Percentiles rank a stretch among this genome's conserved stretches.
phyloP scores from a whole-genome alignment of 305 asterid species.

The Rubia peregrina region DNA sequence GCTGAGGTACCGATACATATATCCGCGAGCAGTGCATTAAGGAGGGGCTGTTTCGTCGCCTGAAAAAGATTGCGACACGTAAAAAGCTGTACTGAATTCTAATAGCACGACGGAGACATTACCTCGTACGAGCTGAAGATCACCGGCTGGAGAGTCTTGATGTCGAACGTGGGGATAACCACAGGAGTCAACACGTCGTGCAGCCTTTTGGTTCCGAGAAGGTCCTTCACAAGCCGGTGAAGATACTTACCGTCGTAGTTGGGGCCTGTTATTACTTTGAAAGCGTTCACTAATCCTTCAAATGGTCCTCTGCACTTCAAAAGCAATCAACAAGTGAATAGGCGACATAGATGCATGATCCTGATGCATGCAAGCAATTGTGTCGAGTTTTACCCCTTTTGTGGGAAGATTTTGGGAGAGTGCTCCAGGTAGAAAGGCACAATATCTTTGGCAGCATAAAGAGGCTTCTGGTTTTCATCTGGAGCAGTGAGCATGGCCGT shows the following conservation, averaged over 20 bases:
- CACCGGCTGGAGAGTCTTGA: constrained; percentile 49
- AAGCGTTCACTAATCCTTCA: constrained; percentile 18
- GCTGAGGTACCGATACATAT: constrained; percentile 50
- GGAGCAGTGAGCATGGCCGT: constrained; percentile 55
- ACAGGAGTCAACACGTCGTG: constrained; percentile 45
- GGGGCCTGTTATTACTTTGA: constrained; percentile 40
- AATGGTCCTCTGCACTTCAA: constrained; percentile 36
- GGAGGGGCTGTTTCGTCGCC: constrained; percentile 26
- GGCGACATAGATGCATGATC: no score
- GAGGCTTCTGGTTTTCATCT: constrained; percentile 36
- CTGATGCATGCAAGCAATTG: neutral
- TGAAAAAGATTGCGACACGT: neutral
- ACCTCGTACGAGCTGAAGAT: constrained; percentile 50
- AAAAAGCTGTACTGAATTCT: no score
- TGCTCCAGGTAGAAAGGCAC: constrained; percentile 42
- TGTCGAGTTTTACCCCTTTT: constrained; percentile 27
- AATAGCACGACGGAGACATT: neutral
- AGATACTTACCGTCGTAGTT: constrained; percentile 52
- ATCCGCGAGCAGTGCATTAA: constrained; percentile 46
- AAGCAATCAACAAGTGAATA: neutral
- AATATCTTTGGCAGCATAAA: constrained; percentile 51
- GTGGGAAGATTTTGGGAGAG: constrained; percentile 52
- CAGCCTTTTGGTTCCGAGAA: constrained; percentile 32
- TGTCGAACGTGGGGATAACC: constrained; percentile 51
- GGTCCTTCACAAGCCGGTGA: constrained; percentile 23